Base-by-base conservation (phyloP, 2,329 filamentous ascomycete species). In the Hirsutella rhossiliensis region DNA sequence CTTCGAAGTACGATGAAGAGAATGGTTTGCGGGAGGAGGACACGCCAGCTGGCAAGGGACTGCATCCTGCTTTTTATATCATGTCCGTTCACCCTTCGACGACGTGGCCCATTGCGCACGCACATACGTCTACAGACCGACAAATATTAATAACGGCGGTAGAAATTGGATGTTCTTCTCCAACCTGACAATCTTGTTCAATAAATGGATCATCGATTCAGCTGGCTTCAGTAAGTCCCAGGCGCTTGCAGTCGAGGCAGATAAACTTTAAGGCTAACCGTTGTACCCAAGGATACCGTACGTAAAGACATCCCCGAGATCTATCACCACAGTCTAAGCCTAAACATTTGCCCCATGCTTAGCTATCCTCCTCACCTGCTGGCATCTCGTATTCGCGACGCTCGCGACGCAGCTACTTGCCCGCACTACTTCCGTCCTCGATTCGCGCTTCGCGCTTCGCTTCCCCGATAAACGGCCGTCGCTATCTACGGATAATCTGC, bases 121-220 rank as follows among this genome's bases (percentile, higher is more conserved):
- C 9, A 3, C 18, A 30, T 30, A 8, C 29, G 29, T 30, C 29
- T 30, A 8, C 29, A 13, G n/a, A n/a, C n/a, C n/a, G n/a, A n/a
- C n/a, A 30, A 30, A 30, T 30, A 13, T 13, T 30, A 30, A 30
- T 13, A 7, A 13, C 29, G 8, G 29, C 13, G 29, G 9, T 40
- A 75, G 72, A 44, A 75, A 78, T 57, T 94, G 87, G 87, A 94
- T 94, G 53, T 73, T 86, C 52, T 77, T 92, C 60, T 92, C 85
- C 56, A 90, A 87, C 51, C 72, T 78, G 55, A 87, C 89, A 48
- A 94, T 94, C 58, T 68, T 94, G 48, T 94, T 94, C 73, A 94
- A 94, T 73, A 94, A 94, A 69, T 89, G 84, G 77, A 78, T 94
- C 41, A 75, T 94, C 47, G 78, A 86, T 58, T 80, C 77, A 49